Base-by-base conservation (phyloP, 768 basidiomycete genomes). In the Trametes gibbosa region DNA sequence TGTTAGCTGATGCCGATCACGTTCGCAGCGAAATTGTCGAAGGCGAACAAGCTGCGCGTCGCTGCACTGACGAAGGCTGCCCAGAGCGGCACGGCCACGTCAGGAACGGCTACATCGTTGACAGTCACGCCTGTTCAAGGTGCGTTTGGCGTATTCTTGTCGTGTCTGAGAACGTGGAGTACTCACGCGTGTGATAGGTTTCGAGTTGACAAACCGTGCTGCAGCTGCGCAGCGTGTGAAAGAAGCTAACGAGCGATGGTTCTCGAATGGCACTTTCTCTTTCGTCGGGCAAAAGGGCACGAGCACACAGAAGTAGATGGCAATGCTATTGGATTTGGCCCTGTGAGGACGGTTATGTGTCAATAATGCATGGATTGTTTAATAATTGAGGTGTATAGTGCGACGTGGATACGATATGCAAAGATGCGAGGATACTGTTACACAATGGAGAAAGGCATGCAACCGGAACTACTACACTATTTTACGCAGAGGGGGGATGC, bases 231-330 rank as follows among this genome's bases (percentile, higher is more conserved):
- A 87, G 62, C 83, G 89, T 32, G 92, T 97, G 56, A 93, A 94
- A 72, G 95, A 93, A 65, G 97, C 97, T 24, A 98, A 99, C 74
- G 94, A 97, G 53, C 82, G 89, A 25, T 99, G 97, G 97, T 99
- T 99, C 73, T 86, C 88, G 4, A 84, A 84, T 7, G 92, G 92
- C 5, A 90, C 77, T 39, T 93, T 93, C 73, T 90, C 90, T 2
- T 91, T 90, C 66, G 77, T 85, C 21, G 89, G 89, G 12, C 78
- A 81, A 66, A 81, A 81, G 59, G 80, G 81, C 14, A 62, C 69
- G 16, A 60, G 40, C 21, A 55, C 53, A 2, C 53, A 53, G 50
- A 66, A 52, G 35, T 57, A 41, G 23, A 24, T 6, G 17, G 21
- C 19, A 17, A 16, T 35, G 49, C 29, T 50, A 7, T n/a, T 19